Evolutionary conservation across 2,329 filamentous ascomycete genomes (phyloP).

Genomic region (Aschersonia sp.): DNA sequence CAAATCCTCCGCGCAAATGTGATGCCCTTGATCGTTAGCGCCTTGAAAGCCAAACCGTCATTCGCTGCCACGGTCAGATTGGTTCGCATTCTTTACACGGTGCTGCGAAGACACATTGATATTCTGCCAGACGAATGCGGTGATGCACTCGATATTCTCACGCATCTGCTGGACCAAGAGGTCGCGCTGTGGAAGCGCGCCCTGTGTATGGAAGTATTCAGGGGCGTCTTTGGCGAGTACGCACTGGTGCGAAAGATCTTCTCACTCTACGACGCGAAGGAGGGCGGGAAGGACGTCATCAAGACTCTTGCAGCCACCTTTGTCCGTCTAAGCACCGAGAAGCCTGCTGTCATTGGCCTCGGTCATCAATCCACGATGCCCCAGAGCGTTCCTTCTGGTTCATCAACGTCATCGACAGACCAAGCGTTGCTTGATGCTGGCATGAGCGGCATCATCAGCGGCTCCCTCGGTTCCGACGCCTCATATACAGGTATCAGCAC

Average conservation of each 20-base stretch:
- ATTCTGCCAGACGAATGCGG: conserved; percentile 68
- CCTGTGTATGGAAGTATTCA: conserved; percentile 81
- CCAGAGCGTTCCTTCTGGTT: conserved; percentile 38
- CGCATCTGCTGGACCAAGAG: conserved; percentile 79
- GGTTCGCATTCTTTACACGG: conserved; percentile 67
- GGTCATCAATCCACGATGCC: conserved; percentile 81
- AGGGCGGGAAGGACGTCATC: conserved; percentile 61
- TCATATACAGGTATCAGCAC: conserved; percentile 67
- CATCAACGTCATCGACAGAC: conserved; percentile 48
- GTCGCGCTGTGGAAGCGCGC: conserved; percentile 73
- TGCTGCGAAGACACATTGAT: conserved; percentile 64
- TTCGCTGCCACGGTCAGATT: conserved; percentile 76
- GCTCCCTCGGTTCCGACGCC: conserved; percentile 51
- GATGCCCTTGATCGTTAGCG: conserved; percentile 69
- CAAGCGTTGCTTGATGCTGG: conserved; percentile 84
- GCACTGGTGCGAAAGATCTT: conserved; percentile 68
- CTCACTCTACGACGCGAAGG: conserved; percentile 58
- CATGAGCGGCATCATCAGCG: conserved; percentile 73
- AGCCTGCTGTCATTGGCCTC: conserved; percentile 75
- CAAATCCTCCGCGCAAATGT: conserved; percentile 63
- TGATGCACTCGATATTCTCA: conserved; percentile 66
- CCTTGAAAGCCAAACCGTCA: conserved; percentile 60
- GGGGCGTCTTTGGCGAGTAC: conserved; percentile 72
- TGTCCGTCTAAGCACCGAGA: conserved; percentile 85
- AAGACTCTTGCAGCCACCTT: conserved; percentile 75